phyloP scores from a whole-genome alignment of 257 asterid species.

The Haberlea rhodopensis region DNA sequence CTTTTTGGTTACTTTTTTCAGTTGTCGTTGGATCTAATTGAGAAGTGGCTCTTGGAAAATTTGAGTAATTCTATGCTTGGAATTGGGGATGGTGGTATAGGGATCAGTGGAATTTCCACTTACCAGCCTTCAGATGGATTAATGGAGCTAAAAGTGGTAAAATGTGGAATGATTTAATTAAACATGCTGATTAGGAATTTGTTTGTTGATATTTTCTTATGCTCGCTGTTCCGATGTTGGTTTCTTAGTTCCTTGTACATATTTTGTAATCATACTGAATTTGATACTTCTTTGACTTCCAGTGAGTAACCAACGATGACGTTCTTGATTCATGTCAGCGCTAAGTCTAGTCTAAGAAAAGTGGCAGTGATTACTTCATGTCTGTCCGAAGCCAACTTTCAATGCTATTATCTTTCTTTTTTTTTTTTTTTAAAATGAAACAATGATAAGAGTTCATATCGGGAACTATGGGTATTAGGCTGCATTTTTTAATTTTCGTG shows the following conservation, averaged over 20 bases:
- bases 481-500: too few relatives aligned
- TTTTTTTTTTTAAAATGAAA: too few relatives aligned
- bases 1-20: conserved; percentile 27
- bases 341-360: neutral
- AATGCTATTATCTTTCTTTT: neutral
- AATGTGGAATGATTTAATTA: neutral
- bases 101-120: conserved; percentile 61
- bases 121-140: conserved; percentile 87
- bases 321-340: conserved; percentile 1
- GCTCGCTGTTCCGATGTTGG: neutral
- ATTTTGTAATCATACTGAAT: neutral
- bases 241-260: conserved; percentile 6
- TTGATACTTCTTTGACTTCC: neutral
- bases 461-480: neutral
- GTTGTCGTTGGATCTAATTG: conserved; percentile 89
- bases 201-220: neutral
- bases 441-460: neutral
- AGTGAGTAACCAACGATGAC: neutral
- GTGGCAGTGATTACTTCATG: neutral
- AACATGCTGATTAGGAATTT: neutral
- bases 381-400: neutral
- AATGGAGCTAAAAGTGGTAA: conserved; percentile 79
- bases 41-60: conserved; percentile 63
- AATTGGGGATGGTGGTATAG: conserved; percentile 36
- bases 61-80: conserved; percentile 45